Conservation (phyloP, 2,329 filamentous ascomycete species). For the Microcyclosporella mali region DNA sequence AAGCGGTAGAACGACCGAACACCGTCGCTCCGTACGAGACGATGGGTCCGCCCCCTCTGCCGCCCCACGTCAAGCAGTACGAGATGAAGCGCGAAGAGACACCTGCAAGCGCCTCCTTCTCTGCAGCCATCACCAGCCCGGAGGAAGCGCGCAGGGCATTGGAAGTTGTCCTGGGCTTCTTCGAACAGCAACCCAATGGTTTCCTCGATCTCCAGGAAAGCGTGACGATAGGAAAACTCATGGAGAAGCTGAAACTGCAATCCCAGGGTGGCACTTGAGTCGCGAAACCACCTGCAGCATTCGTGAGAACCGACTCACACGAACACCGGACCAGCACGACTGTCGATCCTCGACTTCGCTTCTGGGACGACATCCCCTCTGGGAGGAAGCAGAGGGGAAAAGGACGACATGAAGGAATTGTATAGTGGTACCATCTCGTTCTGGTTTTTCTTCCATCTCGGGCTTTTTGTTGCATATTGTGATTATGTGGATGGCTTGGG, state of each 20-base stretch:
- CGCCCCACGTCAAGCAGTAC: slow-evolving; percentile 27
- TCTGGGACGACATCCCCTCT: background rate
- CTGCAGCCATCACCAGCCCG: slow-evolving; percentile 59
- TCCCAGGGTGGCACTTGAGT: slow-evolving; percentile 19
- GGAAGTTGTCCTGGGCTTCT: slow-evolving; percentile 73
- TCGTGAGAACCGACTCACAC: slow-evolving; percentile 6
- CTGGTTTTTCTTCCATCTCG: background rate
- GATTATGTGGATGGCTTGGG: too few species aligned
- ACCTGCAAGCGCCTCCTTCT: slow-evolving; percentile 9
- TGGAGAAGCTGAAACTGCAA: slow-evolving; percentile 70
- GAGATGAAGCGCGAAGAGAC: slow-evolving; percentile 16
- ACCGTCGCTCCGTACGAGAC: slow-evolving; percentile 32
- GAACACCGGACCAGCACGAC: too few species aligned
- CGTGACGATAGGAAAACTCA: slow-evolving; percentile 69
- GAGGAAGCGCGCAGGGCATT: slow-evolving; percentile 81
- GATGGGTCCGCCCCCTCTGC: slow-evolving; percentile 44
- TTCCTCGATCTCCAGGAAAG: slow-evolving; percentile 74
- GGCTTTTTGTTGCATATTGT: too few species aligned
- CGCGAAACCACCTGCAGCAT: too few species aligned
- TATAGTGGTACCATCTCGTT: slow-evolving; percentile 1
- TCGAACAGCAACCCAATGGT: slow-evolving; percentile 63
- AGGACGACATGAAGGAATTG: background rate
- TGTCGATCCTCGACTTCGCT: background rate
- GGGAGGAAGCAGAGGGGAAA: background rate
- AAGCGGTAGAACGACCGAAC: slow-evolving; percentile 30